Percentiles rank a stretch among this genome's conserved stretches.
Conservation (phyloP, 2,329 filamentous ascomycete genomes). For the Rhexocercosporidium sp. region DNA sequence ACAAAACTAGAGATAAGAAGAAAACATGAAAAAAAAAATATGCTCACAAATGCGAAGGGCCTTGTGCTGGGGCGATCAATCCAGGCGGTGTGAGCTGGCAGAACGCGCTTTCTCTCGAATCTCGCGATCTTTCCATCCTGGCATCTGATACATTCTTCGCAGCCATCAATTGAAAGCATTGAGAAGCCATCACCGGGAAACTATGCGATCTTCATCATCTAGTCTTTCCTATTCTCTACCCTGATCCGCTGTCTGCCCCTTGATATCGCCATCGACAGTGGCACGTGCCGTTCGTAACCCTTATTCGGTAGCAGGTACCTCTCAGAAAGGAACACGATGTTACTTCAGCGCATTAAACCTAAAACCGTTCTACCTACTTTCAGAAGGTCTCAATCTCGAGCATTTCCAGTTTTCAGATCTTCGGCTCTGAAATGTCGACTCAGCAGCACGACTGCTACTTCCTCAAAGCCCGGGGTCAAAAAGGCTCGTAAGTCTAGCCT, state of each 20-base stretch:
- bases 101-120: not conserved
- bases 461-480: not conserved
- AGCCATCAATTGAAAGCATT: not conserved
- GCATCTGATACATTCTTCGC: too few species aligned
- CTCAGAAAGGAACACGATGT: not conserved
- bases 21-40: too few species aligned
- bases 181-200: not conserved
- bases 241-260: too few species aligned
- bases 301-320: not conserved
- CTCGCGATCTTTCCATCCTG: not conserved
- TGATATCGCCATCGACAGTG: not conserved
- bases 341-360: not conserved
- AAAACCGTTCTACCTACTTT: not conserved
- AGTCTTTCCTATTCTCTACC: not conserved
- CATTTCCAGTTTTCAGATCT: not conserved
- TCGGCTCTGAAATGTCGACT: not conserved
- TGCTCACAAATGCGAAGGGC: too few species aligned
- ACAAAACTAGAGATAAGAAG: too few species aligned
- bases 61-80: too few species aligned
- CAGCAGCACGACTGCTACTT: not conserved
- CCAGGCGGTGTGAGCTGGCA: slow-evolving; percentile 1
- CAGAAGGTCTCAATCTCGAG: not conserved
- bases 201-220: not conserved
- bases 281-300: not conserved
- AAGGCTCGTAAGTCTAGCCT: not conserved